Base-by-base conservation (phyloP, 371 early-diverging fungal species). In the Polyrhizophydium stewartii region DNA sequence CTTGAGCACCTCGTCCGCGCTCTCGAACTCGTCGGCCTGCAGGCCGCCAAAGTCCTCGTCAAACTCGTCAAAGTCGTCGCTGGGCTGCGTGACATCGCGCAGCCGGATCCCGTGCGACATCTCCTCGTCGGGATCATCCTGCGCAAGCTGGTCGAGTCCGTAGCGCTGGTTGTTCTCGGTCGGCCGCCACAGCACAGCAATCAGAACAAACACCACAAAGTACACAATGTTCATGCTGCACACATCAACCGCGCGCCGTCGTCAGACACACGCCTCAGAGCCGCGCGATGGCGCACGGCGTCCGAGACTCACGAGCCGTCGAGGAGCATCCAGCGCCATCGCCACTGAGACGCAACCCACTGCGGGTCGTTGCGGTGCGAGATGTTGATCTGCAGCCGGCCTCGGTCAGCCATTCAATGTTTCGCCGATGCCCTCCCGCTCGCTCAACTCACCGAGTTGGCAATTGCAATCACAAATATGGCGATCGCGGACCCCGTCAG, bases 181-280 rank as follows among this genome's bases (percentile, higher is more conserved):
- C 2, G 98, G 98, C 58, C 94, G 72, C 98, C 98, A 97, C 60
- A 94, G 77, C 33, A 88, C 76, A 24, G 87, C 76, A 64, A 97
- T 91, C 17, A 83, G 74, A 1, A 85, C 69, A 65, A 93, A 89
- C 1, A 90, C 89, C 27, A 86, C 64, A 62, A 94, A 85, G 62
- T 94, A 97, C 38, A 93, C 75, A 7, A 69, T 50, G 62, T 79
- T 75, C 10, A 76, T 50, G 70, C 75, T 58, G 32, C 22, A 47
- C 22, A 10, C 16, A 47, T 16, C 9, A 3, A 35, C 13, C 35
- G 35, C 35, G 13, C 13, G 35, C 35, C 35, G 35, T 7, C 35
- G 35, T 13, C 35, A 35, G 35, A 3, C 7, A 35, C 35, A 35
- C 7, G 35, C 13, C 13, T 35, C 7, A 35, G 13, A 35, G 3